A percentile compares a stretch with the other conserved stretches of the same genome.
phyloP scores from a whole-genome alignment of 352 stramenopile genomes.

The Globisporangium echinulatum region DNA sequence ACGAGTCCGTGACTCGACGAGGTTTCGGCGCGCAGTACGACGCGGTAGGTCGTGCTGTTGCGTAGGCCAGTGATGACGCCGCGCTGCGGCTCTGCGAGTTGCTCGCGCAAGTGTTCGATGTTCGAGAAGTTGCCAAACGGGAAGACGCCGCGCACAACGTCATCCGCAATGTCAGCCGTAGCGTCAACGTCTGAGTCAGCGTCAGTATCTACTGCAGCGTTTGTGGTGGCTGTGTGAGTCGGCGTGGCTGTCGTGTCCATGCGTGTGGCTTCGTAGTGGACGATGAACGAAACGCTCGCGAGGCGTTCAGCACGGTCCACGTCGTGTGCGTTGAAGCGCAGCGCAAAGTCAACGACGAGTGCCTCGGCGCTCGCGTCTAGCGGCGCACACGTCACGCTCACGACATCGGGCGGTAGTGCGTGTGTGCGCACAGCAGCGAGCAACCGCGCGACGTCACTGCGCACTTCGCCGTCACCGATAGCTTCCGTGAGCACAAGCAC shows the following conservation, averaged over 20 bases:
- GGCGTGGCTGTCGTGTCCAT: not conserved
- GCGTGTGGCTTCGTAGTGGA: constrained; percentile 45
- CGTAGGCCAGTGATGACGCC: constrained; percentile 31
- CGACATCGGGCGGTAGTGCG: constrained; percentile 40
- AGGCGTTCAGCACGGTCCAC: constrained; percentile 23
- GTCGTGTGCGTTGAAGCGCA: constrained; percentile 39
- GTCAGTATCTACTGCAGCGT: no score
- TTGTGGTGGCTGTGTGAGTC: not conserved
- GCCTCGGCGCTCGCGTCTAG: constrained; percentile 29
- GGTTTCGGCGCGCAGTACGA: constrained; percentile 46
- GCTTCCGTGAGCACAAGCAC: constrained; percentile 52
- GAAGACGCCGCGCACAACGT: constrained; percentile 19
- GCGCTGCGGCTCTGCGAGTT: constrained; percentile 19
- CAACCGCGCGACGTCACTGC: constrained; percentile 28
- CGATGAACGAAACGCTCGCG: constrained; percentile 33
- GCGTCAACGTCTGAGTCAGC: not conserved
- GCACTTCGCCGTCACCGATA: constrained; percentile 37
- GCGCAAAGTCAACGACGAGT: constrained; percentile 30
- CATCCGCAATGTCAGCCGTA: constrained; percentile 4
- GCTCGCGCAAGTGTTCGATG: constrained; percentile 23
- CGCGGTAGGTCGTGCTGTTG: constrained; percentile 37
- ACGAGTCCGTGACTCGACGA: constrained; percentile 45
- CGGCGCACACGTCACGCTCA: constrained; percentile 5
- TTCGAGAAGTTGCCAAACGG: constrained; percentile 29
- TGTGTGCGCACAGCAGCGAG: constrained; percentile 39